Evolutionary conservation across 2,329 filamentous ascomycete genomes (phyloP), one percentile per base, ranked within the genome.

Genomic region (Sarocladium strictum): DNA sequence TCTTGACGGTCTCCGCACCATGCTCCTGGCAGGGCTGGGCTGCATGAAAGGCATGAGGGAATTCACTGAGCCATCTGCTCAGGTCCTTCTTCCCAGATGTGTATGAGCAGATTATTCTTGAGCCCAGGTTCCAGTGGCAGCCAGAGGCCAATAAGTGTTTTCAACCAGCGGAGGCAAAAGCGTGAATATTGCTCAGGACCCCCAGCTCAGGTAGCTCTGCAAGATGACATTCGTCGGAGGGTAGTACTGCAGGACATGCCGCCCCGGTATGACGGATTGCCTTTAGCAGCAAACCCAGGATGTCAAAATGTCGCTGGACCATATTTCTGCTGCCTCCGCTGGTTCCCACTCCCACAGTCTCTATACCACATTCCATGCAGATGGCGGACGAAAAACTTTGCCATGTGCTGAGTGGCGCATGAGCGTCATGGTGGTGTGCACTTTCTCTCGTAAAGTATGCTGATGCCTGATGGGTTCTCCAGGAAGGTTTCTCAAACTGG

Each of bases 321-420:
- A 23, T 33, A 15, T 32, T 40, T 40, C 15, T 40, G 37, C 7
- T 35, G 29, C 29, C 21, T 33, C 47, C 47, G 27, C 47, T 33
- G 19, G 47, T 51, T 51, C 19, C 47, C 47, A 35, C 47, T 51
- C 35, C 47, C 23, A 24, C 29, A 15, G 47, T 15, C 35, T 51
- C 47, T 29, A 51, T 51, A 51, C 26, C 14, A 35, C 6, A 23
- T 51, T 51, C 47, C 47, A 14, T 51, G 47, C 47, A 51, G 27
- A 51, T 15, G 29, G 33, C 26, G 47, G 47, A 14, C 33, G 5
- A 29, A 35, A 51, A 51, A 35, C 23, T n/a, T 51, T 35, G 3
- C 47, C 47, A 33, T 51, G 27, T 51, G 26, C 12, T 35, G 3
- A 35, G 47, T 14, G 9, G 9, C 3, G 27, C 43, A 29, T 4